phyloP scores from a whole-genome alignment of 1,284 basidiomycete genomes.

The Fistulina hepatica region DNA sequence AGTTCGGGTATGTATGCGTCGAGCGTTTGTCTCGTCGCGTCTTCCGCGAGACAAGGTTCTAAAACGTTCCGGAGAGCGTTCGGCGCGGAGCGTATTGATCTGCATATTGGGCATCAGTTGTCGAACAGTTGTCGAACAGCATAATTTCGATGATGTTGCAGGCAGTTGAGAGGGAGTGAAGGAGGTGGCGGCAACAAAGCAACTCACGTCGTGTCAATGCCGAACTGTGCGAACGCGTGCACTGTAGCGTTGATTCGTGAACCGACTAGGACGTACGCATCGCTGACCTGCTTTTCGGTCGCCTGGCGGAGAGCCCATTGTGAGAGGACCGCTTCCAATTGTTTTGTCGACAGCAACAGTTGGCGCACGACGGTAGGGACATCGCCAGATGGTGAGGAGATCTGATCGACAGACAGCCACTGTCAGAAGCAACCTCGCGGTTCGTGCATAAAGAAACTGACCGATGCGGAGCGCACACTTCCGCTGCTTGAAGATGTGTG shows the following conservation, averaged over 20 bases:
- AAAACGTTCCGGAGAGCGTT: conserved; percentile 72
- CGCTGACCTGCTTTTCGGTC: conserved; percentile 74
- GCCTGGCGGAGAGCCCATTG: conserved; percentile 65
- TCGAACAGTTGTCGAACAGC: background rate
- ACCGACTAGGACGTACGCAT: conserved; percentile 88
- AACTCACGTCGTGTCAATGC: conserved; percentile 70
- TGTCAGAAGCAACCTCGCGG: too few species aligned
- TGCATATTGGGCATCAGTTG: conserved; percentile 23
- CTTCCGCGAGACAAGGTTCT: conserved; percentile 80
- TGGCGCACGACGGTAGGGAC: conserved; percentile 67
- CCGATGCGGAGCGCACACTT: too few species aligned
- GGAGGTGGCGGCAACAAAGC: background rate
- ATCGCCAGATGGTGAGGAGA: conserved; percentile 31
- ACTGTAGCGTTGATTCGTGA: conserved; percentile 86
- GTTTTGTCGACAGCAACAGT: conserved; percentile 79
- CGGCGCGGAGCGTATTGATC: conserved; percentile 78
- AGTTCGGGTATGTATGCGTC: conserved; percentile 74
- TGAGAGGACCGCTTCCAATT: conserved; percentile 71
- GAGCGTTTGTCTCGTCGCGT: conserved; percentile 63
- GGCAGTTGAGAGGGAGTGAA: background rate
- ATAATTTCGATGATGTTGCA: background rate
- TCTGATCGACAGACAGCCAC: too few species aligned
- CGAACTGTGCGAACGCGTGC: conserved; percentile 66
- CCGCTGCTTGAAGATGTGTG: too few species aligned
- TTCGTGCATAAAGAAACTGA: too few species aligned